Evolutionary conservation across 1,284 basidiomycete genomes (phyloP), one percentile per base, ranked within the genome.

Genomic region (Serendipita sp.): DNA sequence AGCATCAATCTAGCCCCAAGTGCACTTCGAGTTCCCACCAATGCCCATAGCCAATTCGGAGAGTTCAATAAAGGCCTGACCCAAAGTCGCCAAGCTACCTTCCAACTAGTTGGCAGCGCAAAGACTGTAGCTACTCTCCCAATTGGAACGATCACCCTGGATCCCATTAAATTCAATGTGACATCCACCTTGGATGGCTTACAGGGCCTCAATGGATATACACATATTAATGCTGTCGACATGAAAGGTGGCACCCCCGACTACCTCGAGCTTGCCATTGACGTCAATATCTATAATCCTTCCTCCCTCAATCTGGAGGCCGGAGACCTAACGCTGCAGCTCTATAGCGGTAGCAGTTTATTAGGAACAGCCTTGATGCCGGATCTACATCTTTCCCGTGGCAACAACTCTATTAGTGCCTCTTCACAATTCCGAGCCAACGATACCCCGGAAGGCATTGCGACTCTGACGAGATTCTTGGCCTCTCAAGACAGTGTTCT

Each of bases 91-190:
- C 65, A 66, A 17, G 76, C 79, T 29, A 71, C 77, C 2, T 88
- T 90, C 72, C 74, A 76, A 49, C 77, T 89, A 47, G 74, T 82
- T 63, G 88, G 88, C 29, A 75, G 78, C 64, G 82, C 88, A 47
- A 75, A 76, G 34, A 83, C 88, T 1, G 70, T 88, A 10, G 83
- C 87, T 38, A 83, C 81, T 68, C 80, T 80, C 67, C 84, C 82
- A 67, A 76, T 91, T 62, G 88, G 88, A 45, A 72, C 77, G 67
- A 80, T 91, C 62, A 81, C 81, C 17, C 77, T 91, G n/a, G 77
- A 87, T 69, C 79, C 84, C 1, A 89, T 91, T 71, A 80, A 81
- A 67, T 85, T 91, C 70, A 82, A 87, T 66, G 87, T 89, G 5
- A 75, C 83, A n/a, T 84, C 83, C 4, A 78, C 76, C 32, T 73